Percentiles rank a stretch among this genome's conserved stretches.
Evolutionary conservation across 2,329 filamentous ascomycete genomes (phyloP).

Genomic region (Juglanconis oblonga): DNA sequence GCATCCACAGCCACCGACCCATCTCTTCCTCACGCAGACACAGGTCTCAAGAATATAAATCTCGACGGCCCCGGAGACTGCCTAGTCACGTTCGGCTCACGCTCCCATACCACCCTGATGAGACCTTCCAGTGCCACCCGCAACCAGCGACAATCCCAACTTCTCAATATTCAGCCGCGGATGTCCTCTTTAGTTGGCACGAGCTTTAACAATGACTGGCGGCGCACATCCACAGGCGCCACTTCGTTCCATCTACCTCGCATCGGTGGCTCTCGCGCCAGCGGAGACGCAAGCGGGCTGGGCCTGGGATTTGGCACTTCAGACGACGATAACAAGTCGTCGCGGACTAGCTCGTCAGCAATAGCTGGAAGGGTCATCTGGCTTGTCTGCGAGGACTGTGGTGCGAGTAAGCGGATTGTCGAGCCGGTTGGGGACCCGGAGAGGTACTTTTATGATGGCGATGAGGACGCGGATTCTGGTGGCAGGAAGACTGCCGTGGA

Average conservation of each 20-base stretch:
- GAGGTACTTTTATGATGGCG: not conserved
- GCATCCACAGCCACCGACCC: not conserved
- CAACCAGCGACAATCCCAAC: not conserved
- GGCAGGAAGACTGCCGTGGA: not conserved
- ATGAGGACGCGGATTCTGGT: not conserved
- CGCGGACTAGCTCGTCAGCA: not conserved
- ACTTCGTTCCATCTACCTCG: not conserved
- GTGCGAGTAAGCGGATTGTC: conserved; percentile 1
- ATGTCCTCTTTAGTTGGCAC: not conserved
- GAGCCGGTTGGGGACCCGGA: not conserved
- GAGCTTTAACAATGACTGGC: not conserved
- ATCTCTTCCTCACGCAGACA: not conserved
- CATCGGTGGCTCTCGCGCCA: not conserved
- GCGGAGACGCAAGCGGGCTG: not conserved
- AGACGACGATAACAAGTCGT: not conserved
- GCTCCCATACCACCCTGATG: not conserved
- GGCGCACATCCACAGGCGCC: not conserved
- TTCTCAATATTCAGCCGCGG: not conserved
- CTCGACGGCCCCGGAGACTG: not conserved
- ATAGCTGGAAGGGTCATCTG: conserved; percentile 6
- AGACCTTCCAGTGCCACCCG: not conserved
- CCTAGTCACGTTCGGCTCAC: too few relatives aligned
- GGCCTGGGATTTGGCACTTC: not conserved
- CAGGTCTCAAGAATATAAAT: not conserved
- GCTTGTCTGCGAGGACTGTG: conserved; percentile 4